phyloP scores from a whole-genome alignment of 169 alveolate species.

The Babesia ovis region DNA sequence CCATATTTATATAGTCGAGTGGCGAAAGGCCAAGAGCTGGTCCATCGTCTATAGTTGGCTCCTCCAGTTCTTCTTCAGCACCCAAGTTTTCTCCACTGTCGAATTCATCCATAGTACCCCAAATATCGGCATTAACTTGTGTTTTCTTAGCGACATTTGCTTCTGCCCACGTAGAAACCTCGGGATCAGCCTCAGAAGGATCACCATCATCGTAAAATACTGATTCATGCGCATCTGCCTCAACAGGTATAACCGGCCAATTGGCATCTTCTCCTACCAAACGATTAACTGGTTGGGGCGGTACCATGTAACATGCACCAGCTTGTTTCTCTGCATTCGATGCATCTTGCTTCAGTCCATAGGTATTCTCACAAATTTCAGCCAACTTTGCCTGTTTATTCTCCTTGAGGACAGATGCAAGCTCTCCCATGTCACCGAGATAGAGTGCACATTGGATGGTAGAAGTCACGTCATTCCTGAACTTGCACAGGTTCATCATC shows the following conservation, averaged over 20 bases:
- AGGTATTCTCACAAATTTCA: conserved; percentile 37
- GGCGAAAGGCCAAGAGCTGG: conserved; percentile 6
- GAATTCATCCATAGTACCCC: conserved; percentile 35
- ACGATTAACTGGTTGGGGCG: conserved; percentile 64
- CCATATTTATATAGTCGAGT: conserved; percentile 10
- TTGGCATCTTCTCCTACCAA: conserved; percentile 31
- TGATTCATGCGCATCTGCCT: conserved; percentile 4
- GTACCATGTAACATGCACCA: conserved; percentile 53
- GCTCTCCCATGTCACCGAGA: conserved; percentile 60
- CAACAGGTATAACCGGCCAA: conserved; percentile 22
- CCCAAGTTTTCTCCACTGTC: background rate
- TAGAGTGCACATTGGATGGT: conserved; percentile 31
- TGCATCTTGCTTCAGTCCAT: conserved; percentile 6
- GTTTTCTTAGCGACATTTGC: conserved; percentile 1
- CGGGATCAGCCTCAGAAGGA: conserved; percentile 20
- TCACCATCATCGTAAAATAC: conserved; percentile 21
- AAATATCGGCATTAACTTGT: conserved; percentile 12
- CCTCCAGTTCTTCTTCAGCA: background rate
- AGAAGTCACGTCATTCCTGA: conserved; percentile 62
- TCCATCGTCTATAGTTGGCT: background rate
- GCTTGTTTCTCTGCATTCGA: background rate
- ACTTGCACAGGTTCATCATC: conserved; percentile 67
- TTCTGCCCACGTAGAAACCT: background rate
- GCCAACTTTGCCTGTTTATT: conserved; percentile 48
- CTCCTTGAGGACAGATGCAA: conserved; percentile 26